These are phyloP conservation scores for Eucalyptus melliodora DNA, from an alignment of 345 rosid genomes.

Conservation along the genomic window DNA sequence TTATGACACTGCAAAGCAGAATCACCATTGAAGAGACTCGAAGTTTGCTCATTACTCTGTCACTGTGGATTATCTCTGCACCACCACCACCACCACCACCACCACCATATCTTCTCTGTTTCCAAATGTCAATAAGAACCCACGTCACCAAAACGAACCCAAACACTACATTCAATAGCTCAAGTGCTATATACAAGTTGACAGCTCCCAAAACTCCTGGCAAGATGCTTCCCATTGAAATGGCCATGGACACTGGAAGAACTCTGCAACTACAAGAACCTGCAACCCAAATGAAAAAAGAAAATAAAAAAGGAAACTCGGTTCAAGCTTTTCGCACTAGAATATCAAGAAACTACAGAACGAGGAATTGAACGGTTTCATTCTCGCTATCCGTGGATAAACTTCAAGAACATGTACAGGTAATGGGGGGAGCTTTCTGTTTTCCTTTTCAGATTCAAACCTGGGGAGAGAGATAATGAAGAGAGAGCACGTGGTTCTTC, in stretches of 20 bases:
- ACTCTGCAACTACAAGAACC: background rate
- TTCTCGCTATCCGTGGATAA: background rate
- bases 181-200: background rate
- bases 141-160: background rate
- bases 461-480: background rate
- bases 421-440: background rate
- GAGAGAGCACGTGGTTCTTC: background rate
- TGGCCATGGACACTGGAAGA: background rate
- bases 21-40: background rate
- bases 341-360: background rate
- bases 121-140: background rate
- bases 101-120: background rate
- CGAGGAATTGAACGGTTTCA: background rate
- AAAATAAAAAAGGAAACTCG: background rate
- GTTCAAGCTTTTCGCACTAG: background rate
- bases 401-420: background rate
- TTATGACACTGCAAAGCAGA: slow-evolving; percentile 5
- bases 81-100: background rate
- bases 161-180: background rate
- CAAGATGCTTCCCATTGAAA: background rate
- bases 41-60: background rate
- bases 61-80: background rate
- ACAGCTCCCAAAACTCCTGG: background rate
- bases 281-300: background rate
- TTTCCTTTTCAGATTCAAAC: background rate